These are phyloP conservation scores for Thozetella sp. DNA, from an alignment of 495 filamentous ascomycete genomes.

Conservation along the genomic window DNA sequence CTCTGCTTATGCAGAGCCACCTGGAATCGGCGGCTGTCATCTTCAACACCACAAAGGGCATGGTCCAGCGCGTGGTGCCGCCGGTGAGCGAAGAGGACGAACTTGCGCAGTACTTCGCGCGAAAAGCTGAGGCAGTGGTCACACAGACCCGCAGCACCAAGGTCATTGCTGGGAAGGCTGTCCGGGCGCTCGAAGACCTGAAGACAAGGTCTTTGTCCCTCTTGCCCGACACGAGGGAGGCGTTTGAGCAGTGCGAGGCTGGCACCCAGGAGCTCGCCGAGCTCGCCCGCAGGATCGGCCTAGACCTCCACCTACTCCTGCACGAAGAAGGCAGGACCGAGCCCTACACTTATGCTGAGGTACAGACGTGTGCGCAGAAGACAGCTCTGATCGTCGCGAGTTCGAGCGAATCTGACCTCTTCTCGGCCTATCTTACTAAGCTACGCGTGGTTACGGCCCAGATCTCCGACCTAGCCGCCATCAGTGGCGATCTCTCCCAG, in stretches of 20 bases:
- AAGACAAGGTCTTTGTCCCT: constrained; percentile 77
- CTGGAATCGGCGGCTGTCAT: constrained; percentile 76
- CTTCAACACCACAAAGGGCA: constrained; percentile 60
- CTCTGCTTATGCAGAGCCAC: constrained; percentile 74
- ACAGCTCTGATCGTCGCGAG: constrained; percentile 51
- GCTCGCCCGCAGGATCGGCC: constrained; percentile 67
- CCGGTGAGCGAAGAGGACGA: constrained; percentile 57
- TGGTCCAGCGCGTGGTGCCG: constrained; percentile 67
- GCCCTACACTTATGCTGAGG: constrained; percentile 65
- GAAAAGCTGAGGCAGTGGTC: constrained; percentile 71
- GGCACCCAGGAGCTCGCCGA: constrained; percentile 67
- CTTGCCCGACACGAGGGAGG: constrained; percentile 52
- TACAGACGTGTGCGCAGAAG: constrained; percentile 61
- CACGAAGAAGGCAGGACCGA: constrained; percentile 74
- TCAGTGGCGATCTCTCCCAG: constrained; percentile 74
- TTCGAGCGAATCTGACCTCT: constrained; percentile 58
- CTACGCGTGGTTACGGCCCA: constrained; percentile 65
- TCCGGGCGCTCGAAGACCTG: constrained; percentile 77
- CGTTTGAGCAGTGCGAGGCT: constrained; percentile 59
- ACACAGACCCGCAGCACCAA: constrained; percentile 80
- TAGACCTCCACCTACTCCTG: constrained; percentile 63
- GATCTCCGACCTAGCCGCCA: constrained; percentile 71
- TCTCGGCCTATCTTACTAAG: constrained; percentile 68
- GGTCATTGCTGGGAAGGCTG: constrained; percentile 79
- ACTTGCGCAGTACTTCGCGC: constrained; percentile 65